Conservation (phyloP, 441 rosid genomes). For the Corymbia citriodora region DNA sequence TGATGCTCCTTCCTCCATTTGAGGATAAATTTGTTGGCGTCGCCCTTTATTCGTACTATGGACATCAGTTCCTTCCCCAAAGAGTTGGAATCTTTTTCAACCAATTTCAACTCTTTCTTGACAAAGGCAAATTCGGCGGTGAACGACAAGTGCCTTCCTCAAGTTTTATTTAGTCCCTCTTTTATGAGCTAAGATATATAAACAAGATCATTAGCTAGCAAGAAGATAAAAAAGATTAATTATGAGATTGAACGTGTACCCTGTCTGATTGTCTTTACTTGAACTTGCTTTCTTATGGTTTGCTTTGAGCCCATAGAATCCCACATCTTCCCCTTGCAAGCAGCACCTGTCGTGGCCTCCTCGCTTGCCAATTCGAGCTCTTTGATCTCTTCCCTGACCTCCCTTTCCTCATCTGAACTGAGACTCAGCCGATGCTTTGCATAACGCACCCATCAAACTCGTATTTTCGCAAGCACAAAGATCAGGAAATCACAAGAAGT, state of each 20-base stretch:
- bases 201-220: not conserved
- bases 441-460: not conserved
- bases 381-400: not conserved
- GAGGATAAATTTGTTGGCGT: not conserved
- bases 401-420: not conserved
- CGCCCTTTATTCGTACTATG: not conserved
- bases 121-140: not conserved
- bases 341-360: conserved; percentile 12
- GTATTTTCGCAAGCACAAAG: not conserved
- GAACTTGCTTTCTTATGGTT: not conserved
- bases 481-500: not conserved
- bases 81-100: not conserved
- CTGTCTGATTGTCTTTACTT: not conserved
- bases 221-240: not conserved
- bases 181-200: not conserved
- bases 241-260: not conserved
- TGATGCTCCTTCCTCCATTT: not conserved
- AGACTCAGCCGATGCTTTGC: rapidly evolving
- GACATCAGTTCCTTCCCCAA: not conserved
- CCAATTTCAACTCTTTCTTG: not conserved
- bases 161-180: not conserved
- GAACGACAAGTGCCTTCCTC: not conserved
- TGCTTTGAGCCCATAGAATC: conserved; percentile 8
- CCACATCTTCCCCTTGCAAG: conserved; percentile 16
- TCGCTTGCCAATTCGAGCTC: not conserved